Percentiles rank a stretch among this genome's conserved stretches.
phyloP scores from a whole-genome alignment of 2,329 filamentous ascomycete species.

The Chaetomium sp. region DNA sequence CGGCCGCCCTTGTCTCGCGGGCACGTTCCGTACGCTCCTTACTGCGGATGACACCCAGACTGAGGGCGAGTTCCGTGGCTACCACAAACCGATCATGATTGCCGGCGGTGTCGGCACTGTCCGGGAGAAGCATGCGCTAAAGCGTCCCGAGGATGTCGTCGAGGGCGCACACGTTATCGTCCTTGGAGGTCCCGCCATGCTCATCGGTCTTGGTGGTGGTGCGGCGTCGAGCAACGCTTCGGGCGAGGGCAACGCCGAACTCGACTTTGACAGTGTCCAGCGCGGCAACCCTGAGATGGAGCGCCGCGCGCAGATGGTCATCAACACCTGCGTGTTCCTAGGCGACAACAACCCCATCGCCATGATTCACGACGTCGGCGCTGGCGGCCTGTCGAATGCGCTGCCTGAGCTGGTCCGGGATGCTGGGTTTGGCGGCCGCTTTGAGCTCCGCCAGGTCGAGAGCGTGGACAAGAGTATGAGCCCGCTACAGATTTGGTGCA shows the following conservation, averaged over 20 bases:
- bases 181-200: constrained; percentile 91
- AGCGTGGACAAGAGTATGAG: constrained; percentile 88
- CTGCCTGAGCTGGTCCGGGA: constrained; percentile 88
- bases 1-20: constrained; percentile 78
- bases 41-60: constrained; percentile 43
- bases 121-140: constrained; percentile 82
- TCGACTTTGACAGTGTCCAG: constrained; percentile 97
- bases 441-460: constrained; percentile 91
- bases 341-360: constrained; percentile 83
- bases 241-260: constrained; percentile 79
- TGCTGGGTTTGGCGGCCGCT: constrained; percentile 81
- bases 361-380: constrained; percentile 96
- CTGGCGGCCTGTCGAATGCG: constrained; percentile 70
- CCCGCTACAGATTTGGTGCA: constrained; percentile 96
- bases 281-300: constrained; percentile 96
- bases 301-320: constrained; percentile 92
- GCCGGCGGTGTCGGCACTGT: constrained; percentile 93
- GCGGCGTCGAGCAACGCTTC: constrained; percentile 88
- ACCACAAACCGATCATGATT: constrained; percentile 98
- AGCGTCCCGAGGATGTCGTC: constrained; percentile 70
- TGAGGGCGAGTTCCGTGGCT: constrained; percentile 66
- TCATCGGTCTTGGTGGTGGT: constrained; percentile 92
- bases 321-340: constrained; percentile 84
- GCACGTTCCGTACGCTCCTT: constrained; percentile 87
- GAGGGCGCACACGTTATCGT: constrained; percentile 89